These are phyloP conservation scores for Cynara cardunculus DNA, from an alignment of 129 eudicot species.

Conservation along the genomic window DNA sequence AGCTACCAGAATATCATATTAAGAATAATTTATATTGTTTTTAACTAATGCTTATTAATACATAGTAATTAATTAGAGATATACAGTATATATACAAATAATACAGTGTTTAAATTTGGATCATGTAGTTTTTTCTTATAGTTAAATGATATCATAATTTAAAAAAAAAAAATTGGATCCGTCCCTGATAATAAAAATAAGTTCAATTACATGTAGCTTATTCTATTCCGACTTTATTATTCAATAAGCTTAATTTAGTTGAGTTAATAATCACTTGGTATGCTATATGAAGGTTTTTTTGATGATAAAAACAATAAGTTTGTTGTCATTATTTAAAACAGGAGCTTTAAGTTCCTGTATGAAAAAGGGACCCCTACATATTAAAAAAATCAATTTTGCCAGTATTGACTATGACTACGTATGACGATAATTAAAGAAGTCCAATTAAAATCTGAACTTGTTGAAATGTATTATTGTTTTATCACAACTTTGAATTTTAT, in stretches of 20 bases:
- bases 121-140: too few relatives aligned
- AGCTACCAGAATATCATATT: background rate
- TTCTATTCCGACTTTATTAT: too few relatives aligned
- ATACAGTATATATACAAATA: background rate
- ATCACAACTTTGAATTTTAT: constrained; percentile 8
- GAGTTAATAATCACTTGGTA: too few relatives aligned
- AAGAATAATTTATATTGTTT: background rate
- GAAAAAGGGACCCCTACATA: background rate
- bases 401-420: constrained; percentile 22
- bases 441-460: constrained; percentile 14
- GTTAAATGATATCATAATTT: too few relatives aligned
- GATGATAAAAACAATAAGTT: background rate
- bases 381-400: constrained; percentile 1
- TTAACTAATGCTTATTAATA: background rate
- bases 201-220: too few relatives aligned
- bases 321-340: background rate
- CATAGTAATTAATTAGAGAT: background rate
- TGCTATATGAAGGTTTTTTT: too few relatives aligned
- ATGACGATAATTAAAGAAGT: constrained; percentile 12
- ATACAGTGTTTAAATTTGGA: too few relatives aligned
- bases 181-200: too few relatives aligned
- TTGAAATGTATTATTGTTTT: background rate
- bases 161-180: too few relatives aligned
- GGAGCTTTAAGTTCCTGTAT: background rate
- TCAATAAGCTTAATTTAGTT: too few relatives aligned